phyloP scores from a whole-genome alignment of 2,329 filamentous ascomycete species.

The Ceratocystis destructans region DNA sequence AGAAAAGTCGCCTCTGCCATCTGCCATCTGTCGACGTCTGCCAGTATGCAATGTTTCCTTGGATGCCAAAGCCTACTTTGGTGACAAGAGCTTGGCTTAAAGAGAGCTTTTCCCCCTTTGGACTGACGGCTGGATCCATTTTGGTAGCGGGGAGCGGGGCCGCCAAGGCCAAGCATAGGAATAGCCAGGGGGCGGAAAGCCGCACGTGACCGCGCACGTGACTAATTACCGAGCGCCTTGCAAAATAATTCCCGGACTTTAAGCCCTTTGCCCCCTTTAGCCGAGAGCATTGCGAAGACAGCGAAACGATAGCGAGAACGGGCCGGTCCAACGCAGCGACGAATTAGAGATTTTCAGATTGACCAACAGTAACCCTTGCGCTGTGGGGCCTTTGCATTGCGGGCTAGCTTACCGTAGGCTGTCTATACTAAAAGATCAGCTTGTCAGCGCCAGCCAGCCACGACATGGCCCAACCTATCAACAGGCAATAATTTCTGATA shows the following conservation, averaged over 20 bases:
- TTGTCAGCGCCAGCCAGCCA: neutral
- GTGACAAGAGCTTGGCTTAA: neutral
- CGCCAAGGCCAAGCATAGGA: neutral
- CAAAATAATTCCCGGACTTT: neutral
- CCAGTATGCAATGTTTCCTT: no score
- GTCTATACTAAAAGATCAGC: neutral
- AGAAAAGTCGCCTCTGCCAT: no score
- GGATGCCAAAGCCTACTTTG: neutral
- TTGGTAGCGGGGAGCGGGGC: constrained; percentile 11
- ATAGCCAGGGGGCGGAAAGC: neutral
- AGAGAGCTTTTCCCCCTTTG: neutral
- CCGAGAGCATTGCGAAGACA: neutral
- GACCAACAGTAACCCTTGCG: neutral
- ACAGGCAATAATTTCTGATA: neutral
- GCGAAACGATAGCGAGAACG: neutral
- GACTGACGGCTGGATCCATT: neutral
- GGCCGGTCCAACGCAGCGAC: neutral
- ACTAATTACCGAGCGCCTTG: neutral
- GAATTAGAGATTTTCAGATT: neutral
- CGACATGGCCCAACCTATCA: neutral
- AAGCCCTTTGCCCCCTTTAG: neutral
- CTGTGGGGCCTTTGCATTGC: neutral
- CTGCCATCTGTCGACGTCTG: no score
- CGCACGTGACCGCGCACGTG: neutral
- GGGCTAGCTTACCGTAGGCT: no score